Evolutionary conservation across 1,284 basidiomycete genomes (phyloP), one percentile per base, ranked within the genome.

Genomic region (Irpex sp.): DNA sequence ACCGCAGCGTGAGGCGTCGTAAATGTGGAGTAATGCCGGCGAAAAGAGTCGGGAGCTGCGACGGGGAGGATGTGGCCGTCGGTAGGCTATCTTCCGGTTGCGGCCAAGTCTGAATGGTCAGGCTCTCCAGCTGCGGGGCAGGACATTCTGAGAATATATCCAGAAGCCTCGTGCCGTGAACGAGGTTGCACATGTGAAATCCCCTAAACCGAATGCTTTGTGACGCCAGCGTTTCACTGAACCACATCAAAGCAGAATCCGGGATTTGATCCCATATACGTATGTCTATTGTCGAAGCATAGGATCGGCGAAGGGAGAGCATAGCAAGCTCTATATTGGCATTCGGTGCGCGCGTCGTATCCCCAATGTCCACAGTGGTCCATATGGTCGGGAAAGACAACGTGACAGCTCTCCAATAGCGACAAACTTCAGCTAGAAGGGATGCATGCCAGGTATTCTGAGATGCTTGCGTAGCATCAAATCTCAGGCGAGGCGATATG

Each of bases 361-460:
- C 49, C 14, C 56, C 42, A 28, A 63, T 36, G 16, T 51, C 37
- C 28, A 63, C 55, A 4, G 62, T 60, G 3, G 62, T 57, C 62
- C 62, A 63, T 16, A 63, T 63, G 5, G 62, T 39, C 12, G 62
- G 62, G 39, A 51, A 60, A 9, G 54, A 49, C 12, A 63, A 39
- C 16, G 62, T 56, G 23, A 60, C 52, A 19, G 59, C 58, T 54
- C 56, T 36, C 62, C 58, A 63, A 39, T 63, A 63, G 19, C 62
- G 62, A 49, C 62, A 63, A 12, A 63, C 62, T 5, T 58, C 62
- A 3, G 62, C 39, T 6, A 60, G 19, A 14, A 59, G 47, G 35
- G 56, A 58, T 28, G 62, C 54, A 58, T 63, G 62, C 62, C 62
- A 63, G 10, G 12, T 45, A n/a, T 39, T 51, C 21, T 21, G 18